These are phyloP conservation scores for Dipteronia sinensis DNA, from an alignment of 345 rosid genomes.

Conservation along the genomic window DNA sequence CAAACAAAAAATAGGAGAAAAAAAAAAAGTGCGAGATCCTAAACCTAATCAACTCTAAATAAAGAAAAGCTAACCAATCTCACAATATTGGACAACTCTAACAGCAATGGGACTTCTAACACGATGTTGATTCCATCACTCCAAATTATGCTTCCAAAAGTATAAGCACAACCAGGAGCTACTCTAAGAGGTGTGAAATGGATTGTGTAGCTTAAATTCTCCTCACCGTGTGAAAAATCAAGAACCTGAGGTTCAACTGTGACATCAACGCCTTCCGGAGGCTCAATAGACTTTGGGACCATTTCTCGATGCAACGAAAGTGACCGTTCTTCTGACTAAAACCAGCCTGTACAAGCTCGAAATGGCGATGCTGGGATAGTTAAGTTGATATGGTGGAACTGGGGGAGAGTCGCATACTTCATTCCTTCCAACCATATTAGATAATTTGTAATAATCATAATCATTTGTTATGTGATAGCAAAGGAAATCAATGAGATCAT, in stretches of 20 bases:
- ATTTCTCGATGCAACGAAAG: background rate
- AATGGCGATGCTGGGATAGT: background rate
- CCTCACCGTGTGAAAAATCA: background rate
- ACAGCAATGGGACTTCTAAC: slow-evolving; percentile 11
- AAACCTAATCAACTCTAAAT: background rate
- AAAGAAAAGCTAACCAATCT: background rate
- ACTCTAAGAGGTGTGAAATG: background rate
- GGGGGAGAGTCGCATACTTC: background rate
- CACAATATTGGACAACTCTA: background rate
- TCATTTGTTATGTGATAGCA: background rate
- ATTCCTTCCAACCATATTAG: background rate
- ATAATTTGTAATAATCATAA: too few species aligned
- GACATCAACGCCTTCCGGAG: background rate
- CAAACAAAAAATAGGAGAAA: too few species aligned
- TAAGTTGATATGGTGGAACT: slow-evolving; percentile 6
- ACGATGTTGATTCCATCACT: background rate
- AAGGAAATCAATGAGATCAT: background rate
- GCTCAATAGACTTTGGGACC: background rate
- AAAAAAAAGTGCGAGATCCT: too few species aligned
- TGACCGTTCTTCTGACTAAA: background rate
- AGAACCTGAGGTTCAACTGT: background rate
- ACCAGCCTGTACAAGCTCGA: background rate
- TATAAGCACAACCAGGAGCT: background rate
- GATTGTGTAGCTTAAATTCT: background rate
- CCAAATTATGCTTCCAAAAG: slow-evolving; percentile 4